A percentile compares a stretch with the other conserved stretches of the same genome.
Evolutionary conservation across 352 stramenopile genomes (phyloP).

Genomic region (Globisporangium echinulatum): DNA sequence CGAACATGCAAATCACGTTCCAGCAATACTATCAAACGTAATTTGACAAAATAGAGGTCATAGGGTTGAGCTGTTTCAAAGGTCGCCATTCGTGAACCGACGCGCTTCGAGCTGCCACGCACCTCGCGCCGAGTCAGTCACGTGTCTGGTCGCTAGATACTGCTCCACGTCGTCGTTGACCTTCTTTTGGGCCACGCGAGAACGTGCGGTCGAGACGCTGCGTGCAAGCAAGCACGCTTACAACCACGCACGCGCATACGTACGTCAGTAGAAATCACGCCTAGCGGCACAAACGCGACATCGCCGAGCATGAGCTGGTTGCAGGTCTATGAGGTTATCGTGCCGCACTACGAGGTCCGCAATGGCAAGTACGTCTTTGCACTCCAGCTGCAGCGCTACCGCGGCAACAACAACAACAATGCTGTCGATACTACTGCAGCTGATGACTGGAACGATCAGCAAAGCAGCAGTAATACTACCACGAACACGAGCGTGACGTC

Average conservation of each 20-base stretch:
- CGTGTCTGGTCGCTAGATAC: too few species aligned
- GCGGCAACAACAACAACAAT: conserved; percentile 17
- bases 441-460: conserved; percentile 12
- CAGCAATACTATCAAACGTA: too few species aligned
- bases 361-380: conserved; percentile 42
- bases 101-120: too few species aligned
- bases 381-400: conserved; percentile 29
- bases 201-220: not conserved
- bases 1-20: too few species aligned
- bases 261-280: not conserved
- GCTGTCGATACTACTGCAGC: conserved; percentile 9
- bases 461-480: not conserved
- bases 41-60: too few species aligned
- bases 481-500: conserved; percentile 3
- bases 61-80: too few species aligned
- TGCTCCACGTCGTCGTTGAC: too few species aligned
- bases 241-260: not conserved
- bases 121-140: too few species aligned
- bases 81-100: too few species aligned
- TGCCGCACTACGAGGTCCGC: conserved; percentile 36
- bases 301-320: conserved; percentile 42
- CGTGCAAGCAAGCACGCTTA: not conserved
- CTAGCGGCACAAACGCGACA: not conserved
- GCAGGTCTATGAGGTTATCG: conserved; percentile 35
- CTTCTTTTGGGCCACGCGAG: too few species aligned